Evolutionary conservation across 345 rosid genomes (phyloP), one percentile per base, ranked within the genome.

Genomic region (Aethionema arabicum): DNA sequence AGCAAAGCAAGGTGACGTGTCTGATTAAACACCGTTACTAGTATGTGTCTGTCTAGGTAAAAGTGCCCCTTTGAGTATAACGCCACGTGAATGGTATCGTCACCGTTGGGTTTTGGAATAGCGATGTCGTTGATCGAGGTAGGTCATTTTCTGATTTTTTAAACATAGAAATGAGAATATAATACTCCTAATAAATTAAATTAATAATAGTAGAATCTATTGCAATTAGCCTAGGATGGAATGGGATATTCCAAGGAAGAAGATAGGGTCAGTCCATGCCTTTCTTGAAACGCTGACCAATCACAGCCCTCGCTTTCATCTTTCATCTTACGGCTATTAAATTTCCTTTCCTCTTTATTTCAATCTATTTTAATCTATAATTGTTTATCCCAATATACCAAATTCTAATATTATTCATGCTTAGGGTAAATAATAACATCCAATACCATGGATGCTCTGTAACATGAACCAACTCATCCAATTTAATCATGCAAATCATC

Each of bases 301-400:
- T 41, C 53, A 4, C 32, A 67, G 41, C 60, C 60, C 10, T 68
- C 60, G 5, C n/a, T n/a, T n/a, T n/a, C n/a, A n/a, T n/a, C 15
- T 67, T 67, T 51, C 60, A 59, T 67, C 72, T 65, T 39, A 67
- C 52, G 59, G 38, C 45, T 50, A 8, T 35, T 35, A 12, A 0
- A 56, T 48, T 47, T 66, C 57, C 12, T 31, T 27, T 48, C 8
- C 13, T 6, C 9, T 21, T 37, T 13, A 5, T 66, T 36, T 66
- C 33, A 44, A 46, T 14, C n/a, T n/a, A n/a, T n/a, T n/a, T n/a
- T n/a, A n/a, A n/a, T n/a, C n/a, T n/a, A n/a, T n/a, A n/a, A n/a
- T n/a, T n/a, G n/a, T n/a, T n/a, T n/a, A n/a, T n/a, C n/a, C n/a
- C n/a, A n/a, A n/a, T n/a, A n/a, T n/a, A n/a, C n/a, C n/a, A n/a